Base-by-base conservation (phyloP, 1,139 yeast species). In the Yamadazyma sp. region DNA sequence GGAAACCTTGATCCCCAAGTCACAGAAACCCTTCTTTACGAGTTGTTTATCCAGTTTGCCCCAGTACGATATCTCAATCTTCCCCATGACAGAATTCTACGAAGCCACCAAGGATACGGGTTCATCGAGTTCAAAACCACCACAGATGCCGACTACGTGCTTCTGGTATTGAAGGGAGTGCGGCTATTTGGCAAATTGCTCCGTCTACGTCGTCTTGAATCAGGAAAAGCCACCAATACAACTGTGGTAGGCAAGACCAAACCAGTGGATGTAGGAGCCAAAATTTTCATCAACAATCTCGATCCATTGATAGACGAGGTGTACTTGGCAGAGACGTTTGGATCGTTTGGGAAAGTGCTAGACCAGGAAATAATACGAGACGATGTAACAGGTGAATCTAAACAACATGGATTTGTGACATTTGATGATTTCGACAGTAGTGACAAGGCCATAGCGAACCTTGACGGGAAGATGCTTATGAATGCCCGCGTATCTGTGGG, bases 31-130 rank as follows among this genome's bases (percentile, higher is more conserved):
- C 51, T 85, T 14, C 60, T 94, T 35, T 87, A 83, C 55, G 98
- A 92, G 58, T 70, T 92, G 24, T 83, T 89, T 59, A 62, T 86
- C 10, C 98, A 92, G 57, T 82, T 87, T 37, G 94, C 95, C 0
- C 96, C 96, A 0, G 75, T 92, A 4, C 68, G 69, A 34, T 70
- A 78, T 24, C 72, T 92, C 10, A 75, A 83, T 48, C 67, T 92
- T 50, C 97, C 97, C 4, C 81, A 80, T 51, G 97, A 89, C 54
- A 70, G 90, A 47, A 71, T 88, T 4, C 64, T 79, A 30, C 78
- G 78, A 44, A 69, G 76, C 2, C 89, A 85, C 52, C 95, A 85
- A 54, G 97, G 97, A 13, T 92, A 71, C 62, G 97, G 96, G 10
- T 92, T 92, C 61, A 82, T 86, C 2, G 95, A 87, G 55, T 83